Conservation (phyloP, 352 stramenopile species). For the Phytophthora hybrid region DNA sequence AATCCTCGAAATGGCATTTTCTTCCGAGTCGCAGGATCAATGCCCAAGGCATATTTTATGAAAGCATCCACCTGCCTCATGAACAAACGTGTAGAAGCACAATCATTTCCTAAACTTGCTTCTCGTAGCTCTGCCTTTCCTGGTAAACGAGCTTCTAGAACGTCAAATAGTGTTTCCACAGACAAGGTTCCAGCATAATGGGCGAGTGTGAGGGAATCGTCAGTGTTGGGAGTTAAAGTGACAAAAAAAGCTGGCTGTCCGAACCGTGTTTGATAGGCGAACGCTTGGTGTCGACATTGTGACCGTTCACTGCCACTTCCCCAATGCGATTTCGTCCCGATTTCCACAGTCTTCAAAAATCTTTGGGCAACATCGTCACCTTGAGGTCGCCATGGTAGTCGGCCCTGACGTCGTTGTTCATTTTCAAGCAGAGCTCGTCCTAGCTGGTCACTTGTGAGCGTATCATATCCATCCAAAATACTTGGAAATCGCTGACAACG, state of each 20-base stretch:
- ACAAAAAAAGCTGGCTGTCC: conserved; percentile 16
- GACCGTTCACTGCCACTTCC: conserved; percentile 8
- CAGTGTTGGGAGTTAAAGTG: conserved; percentile 11
- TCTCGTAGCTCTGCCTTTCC: background rate
- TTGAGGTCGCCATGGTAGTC: too few species aligned
- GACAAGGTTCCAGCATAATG: background rate
- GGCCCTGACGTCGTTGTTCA: too few species aligned
- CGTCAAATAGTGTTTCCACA: conserved; percentile 4
- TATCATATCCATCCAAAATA: conserved; percentile 5
- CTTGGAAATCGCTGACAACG: conserved; percentile 7
- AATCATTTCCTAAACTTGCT: too few species aligned
- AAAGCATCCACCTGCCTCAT: conserved; percentile 7
- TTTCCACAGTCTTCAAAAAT: conserved; percentile 15
- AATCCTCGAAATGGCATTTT: background rate
- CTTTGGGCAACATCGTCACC: too few species aligned
- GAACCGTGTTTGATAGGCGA: conserved; percentile 14
- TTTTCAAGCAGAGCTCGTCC: too few species aligned
- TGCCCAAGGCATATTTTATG: conserved; percentile 1
- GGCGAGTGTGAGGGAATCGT: background rate
- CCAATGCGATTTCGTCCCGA: background rate
- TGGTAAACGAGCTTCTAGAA: background rate
- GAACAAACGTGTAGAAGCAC: conserved; percentile 2
- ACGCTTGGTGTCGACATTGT: conserved; percentile 3
- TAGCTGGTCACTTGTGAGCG: too few species aligned
- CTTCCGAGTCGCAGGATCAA: background rate